These are phyloP conservation scores for Capronia americana DNA, from an alignment of 2,329 filamentous ascomycete species.

Conservation along the genomic window DNA sequence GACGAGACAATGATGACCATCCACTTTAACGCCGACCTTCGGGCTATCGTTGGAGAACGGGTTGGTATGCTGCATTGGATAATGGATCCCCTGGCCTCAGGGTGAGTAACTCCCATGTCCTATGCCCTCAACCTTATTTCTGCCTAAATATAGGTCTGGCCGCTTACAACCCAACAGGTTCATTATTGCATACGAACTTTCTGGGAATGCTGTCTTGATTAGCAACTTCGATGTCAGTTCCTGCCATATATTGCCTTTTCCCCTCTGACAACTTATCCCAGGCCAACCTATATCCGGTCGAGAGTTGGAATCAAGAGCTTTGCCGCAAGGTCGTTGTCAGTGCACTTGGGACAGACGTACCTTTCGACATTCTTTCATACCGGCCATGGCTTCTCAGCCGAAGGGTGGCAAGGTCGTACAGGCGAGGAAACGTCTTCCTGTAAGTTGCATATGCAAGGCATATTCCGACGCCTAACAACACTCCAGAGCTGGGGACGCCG, in stretches of 20 bases:
- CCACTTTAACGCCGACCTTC: slow-evolving; percentile 52
- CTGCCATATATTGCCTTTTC: not conserved
- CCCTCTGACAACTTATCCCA: slow-evolving; percentile 19
- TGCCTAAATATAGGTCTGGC: too few species aligned
- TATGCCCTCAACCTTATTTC: not conserved
- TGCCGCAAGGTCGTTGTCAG: slow-evolving; percentile 45
- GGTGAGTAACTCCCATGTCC: slow-evolving; percentile 26
- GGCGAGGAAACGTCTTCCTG: slow-evolving; percentile 48
- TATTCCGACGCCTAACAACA: slow-evolving; percentile 37
- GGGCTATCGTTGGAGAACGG: slow-evolving; percentile 46
- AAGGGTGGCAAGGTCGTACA: slow-evolving; percentile 50
- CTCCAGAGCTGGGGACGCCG: slow-evolving; percentile 56
- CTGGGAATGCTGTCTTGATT: slow-evolving; percentile 52
- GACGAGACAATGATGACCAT: slow-evolving; percentile 58
- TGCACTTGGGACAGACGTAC: slow-evolving; percentile 38
- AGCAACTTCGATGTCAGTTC: slow-evolving; percentile 53
- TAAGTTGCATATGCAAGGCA: slow-evolving; percentile 35
- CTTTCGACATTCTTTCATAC: slow-evolving; percentile 50
- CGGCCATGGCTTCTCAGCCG: slow-evolving; percentile 52
- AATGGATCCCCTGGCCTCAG: slow-evolving; percentile 51
- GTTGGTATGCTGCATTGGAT: slow-evolving; percentile 57
- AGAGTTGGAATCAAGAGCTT: slow-evolving; percentile 47
- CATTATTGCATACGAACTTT: slow-evolving; percentile 54
- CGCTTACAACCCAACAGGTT: slow-evolving; percentile 37
- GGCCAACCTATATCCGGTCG: slow-evolving; percentile 46